Evolutionary conservation across 768 basidiomycete species (phyloP), one percentile per base, ranked within the genome.

Genomic region (Boletus tylopilopsis): DNA sequence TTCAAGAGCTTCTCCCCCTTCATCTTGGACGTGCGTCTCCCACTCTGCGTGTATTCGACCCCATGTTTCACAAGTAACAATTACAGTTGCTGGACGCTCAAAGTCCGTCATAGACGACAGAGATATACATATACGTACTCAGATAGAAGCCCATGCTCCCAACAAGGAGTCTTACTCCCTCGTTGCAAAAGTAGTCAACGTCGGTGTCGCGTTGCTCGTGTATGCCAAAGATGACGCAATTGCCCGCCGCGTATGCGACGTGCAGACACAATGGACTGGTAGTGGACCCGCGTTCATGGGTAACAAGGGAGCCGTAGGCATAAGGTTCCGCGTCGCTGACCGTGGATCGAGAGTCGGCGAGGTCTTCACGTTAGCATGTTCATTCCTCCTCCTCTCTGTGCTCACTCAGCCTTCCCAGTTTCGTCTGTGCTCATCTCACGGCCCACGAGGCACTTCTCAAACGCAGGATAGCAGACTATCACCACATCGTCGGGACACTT

Each of bases 281-380:
- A 81, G 73, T 51, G 86, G 85, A 6, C 84, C 81, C 29, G 77
- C 66, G 15, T 84, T 79, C 57, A 89, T 96, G 89, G 91, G 90
- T 6, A 96, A 99, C 72, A 98, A 98, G 69, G 93, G 92, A 23
- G 94, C 91, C 1, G 93, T 96, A 3, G 94, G 88, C 13, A 76
- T 93, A 35, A 78, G 94, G 34, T 85, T 98, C 67, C 81, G 86
- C 42, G 75, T 94, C 19, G 68, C 75, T n/a, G 74, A 72, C 9
- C 66, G 71, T 25, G 80, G 81, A 25, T 78, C 76, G 8, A 68
- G 72, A 39, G 65, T 69, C 4, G 90, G 88, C 50, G 92, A 95
- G 65, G 79, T 78, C 9, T 90, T 82, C 72, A 94, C 92, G 92
- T 94, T 71, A 64, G 88, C 78, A 41, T 48, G 19, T 46, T 45